Evolutionary conservation across 2,329 filamentous ascomycete genomes (phyloP).

Genomic region (Cordyceps cicadae): DNA sequence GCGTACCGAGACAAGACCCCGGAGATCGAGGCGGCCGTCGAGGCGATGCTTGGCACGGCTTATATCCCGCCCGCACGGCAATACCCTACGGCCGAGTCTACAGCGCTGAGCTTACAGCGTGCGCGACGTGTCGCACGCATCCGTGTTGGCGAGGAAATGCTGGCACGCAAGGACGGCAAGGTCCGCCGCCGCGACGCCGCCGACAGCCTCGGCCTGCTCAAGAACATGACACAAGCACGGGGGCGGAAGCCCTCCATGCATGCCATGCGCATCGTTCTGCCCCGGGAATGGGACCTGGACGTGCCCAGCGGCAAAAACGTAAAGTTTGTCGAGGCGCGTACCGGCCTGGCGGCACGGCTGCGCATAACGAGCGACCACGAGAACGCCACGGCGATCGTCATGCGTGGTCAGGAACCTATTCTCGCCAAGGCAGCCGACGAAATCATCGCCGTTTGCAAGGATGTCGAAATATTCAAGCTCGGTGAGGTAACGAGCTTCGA

Average conservation of each 20-base stretch:
- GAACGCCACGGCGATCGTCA: constrained; percentile 23
- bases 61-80: constrained; percentile 1
- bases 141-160: constrained; percentile 5
- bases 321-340: constrained; percentile 27
- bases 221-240: constrained; percentile 26
- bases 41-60: not conserved
- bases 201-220: constrained; percentile 30
- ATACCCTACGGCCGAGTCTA: constrained; percentile 1
- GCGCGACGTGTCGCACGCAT: constrained; percentile 6
- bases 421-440: constrained; percentile 28
- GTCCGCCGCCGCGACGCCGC: constrained; percentile 7
- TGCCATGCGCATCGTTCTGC: constrained; percentile 29
- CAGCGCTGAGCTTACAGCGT: not conserved
- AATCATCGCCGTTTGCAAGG: constrained; percentile 22
- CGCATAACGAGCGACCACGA: constrained; percentile 26
- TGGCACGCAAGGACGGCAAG: not conserved
- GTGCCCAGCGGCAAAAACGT: constrained; percentile 24
- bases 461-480: constrained; percentile 28
- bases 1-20: constrained; percentile 4
- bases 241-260: constrained; percentile 25
- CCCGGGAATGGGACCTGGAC: constrained; percentile 26
- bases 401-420: constrained; percentile 24
- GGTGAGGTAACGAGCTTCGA: constrained; percentile 27
- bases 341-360: constrained; percentile 25
- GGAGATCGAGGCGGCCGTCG: constrained; percentile 4